Evolutionary conservation across 352 stramenopile genomes (phyloP).

Genomic region (Globisporangium splendens): DNA sequence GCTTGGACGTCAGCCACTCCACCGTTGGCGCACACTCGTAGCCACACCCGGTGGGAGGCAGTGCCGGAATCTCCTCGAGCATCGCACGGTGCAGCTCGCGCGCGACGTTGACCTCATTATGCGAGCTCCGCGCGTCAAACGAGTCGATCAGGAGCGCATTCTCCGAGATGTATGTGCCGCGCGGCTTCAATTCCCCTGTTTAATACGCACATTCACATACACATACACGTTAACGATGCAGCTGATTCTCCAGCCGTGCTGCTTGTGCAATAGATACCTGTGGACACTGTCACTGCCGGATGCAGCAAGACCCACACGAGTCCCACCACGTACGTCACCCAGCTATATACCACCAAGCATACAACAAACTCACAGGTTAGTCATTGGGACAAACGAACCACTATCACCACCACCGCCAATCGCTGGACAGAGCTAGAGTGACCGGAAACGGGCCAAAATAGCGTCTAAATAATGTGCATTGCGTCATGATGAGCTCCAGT

Average conservation of each 20-base stretch:
- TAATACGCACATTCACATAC: neutral
- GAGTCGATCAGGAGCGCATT: conserved; percentile 84
- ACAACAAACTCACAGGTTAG: neutral
- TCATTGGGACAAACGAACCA: neutral
- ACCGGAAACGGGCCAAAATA: neutral
- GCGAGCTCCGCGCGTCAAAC: conserved; percentile 43
- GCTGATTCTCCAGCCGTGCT: neutral
- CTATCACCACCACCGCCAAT: neutral
- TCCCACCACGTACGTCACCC: conserved; percentile 60
- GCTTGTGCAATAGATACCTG: conserved; percentile 24
- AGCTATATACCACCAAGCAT: conserved; percentile 26
- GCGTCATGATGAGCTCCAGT: too few species aligned
- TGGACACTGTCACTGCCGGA: conserved; percentile 73
- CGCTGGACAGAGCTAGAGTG: too few species aligned
- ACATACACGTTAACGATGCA: neutral
- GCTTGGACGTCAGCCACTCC: conserved; percentile 57
- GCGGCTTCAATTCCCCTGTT: conserved; percentile 70
- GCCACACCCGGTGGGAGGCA: conserved; percentile 32
- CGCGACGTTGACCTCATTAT: conserved; percentile 24
- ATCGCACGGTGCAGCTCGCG: conserved; percentile 35
- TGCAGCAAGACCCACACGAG: conserved; percentile 80
- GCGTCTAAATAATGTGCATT: too few species aligned
- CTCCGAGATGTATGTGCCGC: conserved; percentile 87
- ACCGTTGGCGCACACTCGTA: conserved; percentile 43
- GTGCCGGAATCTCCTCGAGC: conserved; percentile 20